Conservation (phyloP, 192 early-diverging fungal genomes). For the Entomortierella chlamydospora region DNA sequence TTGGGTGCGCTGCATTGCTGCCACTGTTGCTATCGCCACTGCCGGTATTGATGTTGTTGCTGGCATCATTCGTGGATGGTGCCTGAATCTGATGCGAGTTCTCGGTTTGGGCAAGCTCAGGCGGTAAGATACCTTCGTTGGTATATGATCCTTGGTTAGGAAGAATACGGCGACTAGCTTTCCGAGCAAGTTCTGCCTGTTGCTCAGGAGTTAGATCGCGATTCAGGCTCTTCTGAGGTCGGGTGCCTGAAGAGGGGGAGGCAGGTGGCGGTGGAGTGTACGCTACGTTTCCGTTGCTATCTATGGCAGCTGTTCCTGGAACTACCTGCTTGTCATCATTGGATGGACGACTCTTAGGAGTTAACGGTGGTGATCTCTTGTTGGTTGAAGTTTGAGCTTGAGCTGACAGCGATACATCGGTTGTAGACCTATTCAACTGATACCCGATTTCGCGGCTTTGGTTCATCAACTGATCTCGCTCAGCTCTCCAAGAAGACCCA, state of each 20-base stretch:
- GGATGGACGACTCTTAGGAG: constrained; percentile 15
- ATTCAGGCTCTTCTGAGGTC: constrained; percentile 23
- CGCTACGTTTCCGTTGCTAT: constrained; percentile 23
- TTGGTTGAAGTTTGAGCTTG: not conserved
- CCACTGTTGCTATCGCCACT: not conserved
- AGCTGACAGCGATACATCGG: constrained; percentile 11
- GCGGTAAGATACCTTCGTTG: constrained; percentile 33
- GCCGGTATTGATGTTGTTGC: not conserved
- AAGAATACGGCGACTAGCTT: constrained; percentile 49
- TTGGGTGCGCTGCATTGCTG: not conserved
- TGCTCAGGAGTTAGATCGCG: constrained; percentile 39
- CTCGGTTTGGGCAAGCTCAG: constrained; percentile 9
- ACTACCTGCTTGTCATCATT: constrained; percentile 10
- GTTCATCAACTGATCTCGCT: constrained; percentile 36
- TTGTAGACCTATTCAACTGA: not conserved
- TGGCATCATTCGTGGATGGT: not conserved
- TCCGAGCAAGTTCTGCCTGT: constrained; percentile 44
- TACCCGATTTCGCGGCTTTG: constrained; percentile 23
- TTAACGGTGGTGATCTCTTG: constrained; percentile 37
- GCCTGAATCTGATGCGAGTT: not conserved
- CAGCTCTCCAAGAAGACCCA: constrained; percentile 43
- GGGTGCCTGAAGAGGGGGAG: not conserved
- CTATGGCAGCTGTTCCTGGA: not conserved
- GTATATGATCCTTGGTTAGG: constrained; percentile 50
- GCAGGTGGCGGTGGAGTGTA: constrained; percentile 48